Evolutionary conservation across 2,329 filamentous ascomycete species (phyloP).

Genomic region (Sarocladiaceae sp.): DNA sequence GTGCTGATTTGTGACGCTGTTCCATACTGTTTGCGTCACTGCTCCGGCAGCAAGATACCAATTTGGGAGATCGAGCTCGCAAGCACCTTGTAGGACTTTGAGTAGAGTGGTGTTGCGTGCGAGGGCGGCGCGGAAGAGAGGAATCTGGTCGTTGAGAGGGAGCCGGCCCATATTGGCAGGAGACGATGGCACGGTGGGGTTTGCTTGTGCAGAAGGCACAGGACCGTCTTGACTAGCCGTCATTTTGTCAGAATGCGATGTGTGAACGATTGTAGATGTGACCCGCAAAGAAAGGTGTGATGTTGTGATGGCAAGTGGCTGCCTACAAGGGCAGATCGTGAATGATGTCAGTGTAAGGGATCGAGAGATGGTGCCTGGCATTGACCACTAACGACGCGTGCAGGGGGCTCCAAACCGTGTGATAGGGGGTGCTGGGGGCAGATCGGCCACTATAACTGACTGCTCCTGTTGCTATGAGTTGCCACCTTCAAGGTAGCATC

Average conservation of each 20-base stretch:
- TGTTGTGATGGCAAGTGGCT: background rate
- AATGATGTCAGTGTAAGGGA: constrained; percentile 6
- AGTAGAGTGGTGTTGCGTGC: constrained; percentile 22
- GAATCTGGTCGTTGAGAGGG: constrained; percentile 20
- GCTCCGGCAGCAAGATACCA: constrained; percentile 26
- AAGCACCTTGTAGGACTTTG: constrained; percentile 20
- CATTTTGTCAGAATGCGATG: background rate
- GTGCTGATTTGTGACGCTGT: constrained; percentile 20
- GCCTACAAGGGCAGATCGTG: background rate
- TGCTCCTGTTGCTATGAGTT: too few relatives aligned
- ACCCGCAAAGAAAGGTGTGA: too few relatives aligned
- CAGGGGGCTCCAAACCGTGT: too few relatives aligned
- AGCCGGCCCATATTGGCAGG: constrained; percentile 14
- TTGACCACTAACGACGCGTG: too few relatives aligned
- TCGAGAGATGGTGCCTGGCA: too few relatives aligned
- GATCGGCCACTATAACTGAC: too few relatives aligned
- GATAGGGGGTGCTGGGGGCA: too few relatives aligned
- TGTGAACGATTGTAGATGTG: too few relatives aligned
- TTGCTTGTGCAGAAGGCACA: background rate
- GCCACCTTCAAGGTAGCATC: too few relatives aligned
- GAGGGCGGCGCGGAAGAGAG: constrained; percentile 17
- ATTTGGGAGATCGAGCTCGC: constrained; percentile 21
- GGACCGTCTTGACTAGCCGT: background rate
- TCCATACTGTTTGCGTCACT: constrained; percentile 33
- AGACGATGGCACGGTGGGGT: background rate